phyloP scores from a whole-genome alignment of 768 basidiomycete genomes.

The Pleurotus tuoliensis region DNA sequence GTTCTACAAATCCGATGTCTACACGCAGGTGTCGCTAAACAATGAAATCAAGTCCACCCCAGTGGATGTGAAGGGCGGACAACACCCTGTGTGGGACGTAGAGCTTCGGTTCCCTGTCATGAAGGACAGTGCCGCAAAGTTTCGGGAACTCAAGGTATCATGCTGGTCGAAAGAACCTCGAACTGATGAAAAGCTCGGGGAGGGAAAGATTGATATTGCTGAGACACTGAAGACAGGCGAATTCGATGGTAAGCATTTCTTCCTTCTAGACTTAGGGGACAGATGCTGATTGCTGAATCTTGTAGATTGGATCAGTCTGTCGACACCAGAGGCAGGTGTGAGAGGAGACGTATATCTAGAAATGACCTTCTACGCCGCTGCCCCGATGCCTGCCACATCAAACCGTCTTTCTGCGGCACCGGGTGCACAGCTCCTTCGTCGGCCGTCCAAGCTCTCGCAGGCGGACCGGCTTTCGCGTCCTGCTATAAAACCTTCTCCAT shows the following conservation, averaged over 20 bases:
- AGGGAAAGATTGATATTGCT: constrained; percentile 69
- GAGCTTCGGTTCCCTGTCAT: constrained; percentile 77
- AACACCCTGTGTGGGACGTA: constrained; percentile 91
- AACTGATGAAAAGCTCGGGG: constrained; percentile 69
- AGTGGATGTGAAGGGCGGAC: constrained; percentile 47
- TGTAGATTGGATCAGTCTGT: constrained; percentile 66
- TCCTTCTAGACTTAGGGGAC: too few species aligned
- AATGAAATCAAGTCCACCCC: constrained; percentile 25
- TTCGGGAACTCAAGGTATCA: constrained; percentile 63
- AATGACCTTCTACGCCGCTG: constrained; percentile 86
- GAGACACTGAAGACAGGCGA: constrained; percentile 83
- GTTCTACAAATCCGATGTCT: constrained; percentile 92
- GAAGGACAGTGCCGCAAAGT: constrained; percentile 49
- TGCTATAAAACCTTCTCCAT: constrained; percentile 9
- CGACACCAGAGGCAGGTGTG: constrained; percentile 38
- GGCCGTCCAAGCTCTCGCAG: constrained; percentile 50
- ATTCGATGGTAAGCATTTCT: constrained; percentile 66
- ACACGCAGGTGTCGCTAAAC: constrained; percentile 59
- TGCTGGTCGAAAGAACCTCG: constrained; percentile 78
- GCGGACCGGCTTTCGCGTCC: constrained; percentile 51
- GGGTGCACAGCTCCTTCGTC: constrained; percentile 31
- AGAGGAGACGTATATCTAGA: constrained; percentile 89
- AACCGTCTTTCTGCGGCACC: constrained; percentile 22
- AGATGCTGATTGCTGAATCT: neutral
- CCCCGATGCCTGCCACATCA: constrained; percentile 39